Base-by-base conservation (phyloP, 805 yeast genomes). In the Cyberlindnera euphorbiae region DNA sequence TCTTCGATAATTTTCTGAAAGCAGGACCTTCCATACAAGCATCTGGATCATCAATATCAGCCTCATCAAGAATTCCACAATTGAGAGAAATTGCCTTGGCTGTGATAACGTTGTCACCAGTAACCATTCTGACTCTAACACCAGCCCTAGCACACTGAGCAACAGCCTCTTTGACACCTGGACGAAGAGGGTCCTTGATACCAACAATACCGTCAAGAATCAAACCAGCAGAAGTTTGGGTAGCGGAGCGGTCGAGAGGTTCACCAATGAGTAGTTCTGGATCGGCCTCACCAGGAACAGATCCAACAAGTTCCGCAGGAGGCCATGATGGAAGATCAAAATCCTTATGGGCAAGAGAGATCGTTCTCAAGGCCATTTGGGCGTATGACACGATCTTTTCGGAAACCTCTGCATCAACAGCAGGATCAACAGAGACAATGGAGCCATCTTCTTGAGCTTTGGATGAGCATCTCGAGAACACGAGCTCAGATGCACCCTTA, bases 401-500 rank as follows among this genome's bases (percentile, higher is more conserved):
- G 10, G 62, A 61, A 30, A 74, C 51, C 33, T 46, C 56, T 51
- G 47, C 34, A 32, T 51, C 49, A 3, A 62, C 60, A 50, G 58
- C 44, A 48, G 46, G 41, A 39, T 45, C 27, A 38, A 49, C 31
- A 18, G 42, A 23, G 13, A 24, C 14, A 9, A 11, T 8, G 2
- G 42, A 22, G 8, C 65, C 69, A 37, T 63, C 58, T 3, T 62
- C 47, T 16, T 55, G 46, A 11, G 51, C 47, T 41, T 58, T 59
- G 39, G 52, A 66, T 3, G 73, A 61, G 56, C 95, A 82, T 49
- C 72, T 65, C 16, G 69, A 67, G 45, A 83, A 69, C 11, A 93
- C 72, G 42, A 93, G 74, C 62, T 93, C 99, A 1, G 97, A 89
- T 2, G 98, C 98, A 45, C 99, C 98, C 64, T 93, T 93, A 39